These are phyloP conservation scores for Coffea humblotiana DNA, from an alignment of 305 asterid species.

Conservation along the genomic window DNA sequence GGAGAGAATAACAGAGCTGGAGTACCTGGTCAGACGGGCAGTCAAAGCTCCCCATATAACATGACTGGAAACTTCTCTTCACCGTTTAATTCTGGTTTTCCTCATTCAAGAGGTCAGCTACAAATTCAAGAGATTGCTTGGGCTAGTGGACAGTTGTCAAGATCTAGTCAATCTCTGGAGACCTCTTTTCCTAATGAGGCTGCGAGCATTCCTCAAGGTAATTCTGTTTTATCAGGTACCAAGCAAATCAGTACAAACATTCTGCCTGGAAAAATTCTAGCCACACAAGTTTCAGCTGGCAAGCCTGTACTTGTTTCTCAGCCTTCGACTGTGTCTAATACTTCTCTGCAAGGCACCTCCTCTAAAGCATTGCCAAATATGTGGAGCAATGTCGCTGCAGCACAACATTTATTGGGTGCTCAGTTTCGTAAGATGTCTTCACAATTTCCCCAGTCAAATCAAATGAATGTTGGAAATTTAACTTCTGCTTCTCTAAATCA, in stretches of 20 bases:
- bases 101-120: constrained; percentile 43
- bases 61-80: constrained; percentile 48
- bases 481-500: constrained; percentile 47
- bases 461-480: constrained; percentile 51
- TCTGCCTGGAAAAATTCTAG: constrained; percentile 36
- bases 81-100: constrained; percentile 43
- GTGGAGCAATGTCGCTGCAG: constrained; percentile 51
- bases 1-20: constrained; percentile 41
- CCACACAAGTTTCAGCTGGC: constrained; percentile 32
- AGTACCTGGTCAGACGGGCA: constrained; percentile 29
- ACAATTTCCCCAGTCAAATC: constrained; percentile 38
- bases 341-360: constrained; percentile 41
- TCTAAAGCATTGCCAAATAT: constrained; percentile 32
- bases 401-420: constrained; percentile 33
- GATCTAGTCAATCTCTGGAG: constrained; percentile 40
- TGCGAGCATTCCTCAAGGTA: constrained; percentile 33
- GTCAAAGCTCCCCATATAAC: constrained; percentile 33
- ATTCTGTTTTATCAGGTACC: constrained; percentile 32
- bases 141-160: constrained; percentile 42
- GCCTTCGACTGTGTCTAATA: constrained; percentile 33
- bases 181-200: constrained; percentile 41
- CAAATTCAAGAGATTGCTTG: constrained; percentile 42
- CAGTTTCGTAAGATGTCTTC: constrained; percentile 43
- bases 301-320: constrained; percentile 34
- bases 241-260: constrained; percentile 31